Evolutionary conservation across 176 grass and related monocot species (phyloP).

Genomic region (Carex pumila): DNA sequence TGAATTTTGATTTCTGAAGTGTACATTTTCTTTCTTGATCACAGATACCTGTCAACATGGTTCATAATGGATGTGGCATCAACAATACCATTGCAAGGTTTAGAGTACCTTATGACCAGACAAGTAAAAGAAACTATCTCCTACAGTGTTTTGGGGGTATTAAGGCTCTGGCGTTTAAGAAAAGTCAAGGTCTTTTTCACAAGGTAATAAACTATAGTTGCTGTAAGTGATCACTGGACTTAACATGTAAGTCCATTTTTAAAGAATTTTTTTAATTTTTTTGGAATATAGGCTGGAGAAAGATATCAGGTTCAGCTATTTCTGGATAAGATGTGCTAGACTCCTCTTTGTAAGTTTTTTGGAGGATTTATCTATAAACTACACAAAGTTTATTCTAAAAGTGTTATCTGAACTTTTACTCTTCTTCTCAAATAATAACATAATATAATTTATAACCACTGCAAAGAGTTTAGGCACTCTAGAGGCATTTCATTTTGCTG

Average conservation of each 20-base stretch:
- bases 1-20: neutral
- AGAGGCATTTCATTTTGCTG: neutral
- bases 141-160: slow-evolving; percentile 58
- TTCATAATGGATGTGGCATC: slow-evolving; percentile 96
- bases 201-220: slow-evolving; percentile 32
- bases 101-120: slow-evolving; percentile 66
- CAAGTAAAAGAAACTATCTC: slow-evolving; percentile 39
- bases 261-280: neutral
- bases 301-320: slow-evolving; percentile 98
- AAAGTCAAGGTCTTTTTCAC: slow-evolving; percentile 94
- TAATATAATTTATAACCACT: neutral
- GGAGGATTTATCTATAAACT: neutral
- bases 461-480: neutral
- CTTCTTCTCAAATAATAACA: neutral
- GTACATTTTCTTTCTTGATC: neutral
- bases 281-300: slow-evolving; percentile 57
- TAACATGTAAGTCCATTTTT: neutral
- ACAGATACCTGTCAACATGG: slow-evolving; percentile 80
- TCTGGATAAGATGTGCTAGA: slow-evolving; percentile 67
- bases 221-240: neutral
- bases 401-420: neutral
- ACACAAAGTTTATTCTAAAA: neutral
- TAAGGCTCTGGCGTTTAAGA: slow-evolving; percentile 88
- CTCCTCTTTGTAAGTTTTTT: slow-evolving; percentile 43
- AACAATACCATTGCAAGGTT: slow-evolving; percentile 70